A percentile compares a stretch with the other conserved stretches of the same genome.
Evolutionary conservation across 768 basidiomycete genomes (phyloP).

Genomic region (Cyclocybe aegerita): DNA sequence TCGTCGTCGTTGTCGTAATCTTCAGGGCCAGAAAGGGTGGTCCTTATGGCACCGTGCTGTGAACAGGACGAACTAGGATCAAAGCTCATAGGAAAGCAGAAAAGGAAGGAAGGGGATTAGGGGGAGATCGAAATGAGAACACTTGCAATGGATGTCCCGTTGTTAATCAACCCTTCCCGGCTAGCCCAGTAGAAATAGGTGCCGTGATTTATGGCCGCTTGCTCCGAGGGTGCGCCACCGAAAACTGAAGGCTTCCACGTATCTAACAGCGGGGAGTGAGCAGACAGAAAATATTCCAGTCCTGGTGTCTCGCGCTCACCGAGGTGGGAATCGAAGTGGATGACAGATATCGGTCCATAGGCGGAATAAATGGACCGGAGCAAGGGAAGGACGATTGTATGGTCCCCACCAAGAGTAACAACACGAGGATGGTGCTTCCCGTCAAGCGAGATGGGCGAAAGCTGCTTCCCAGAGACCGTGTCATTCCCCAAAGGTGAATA

Average conservation of each 20-base stretch:
- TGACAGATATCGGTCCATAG: constrained; percentile 79
- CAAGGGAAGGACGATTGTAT: constrained; percentile 68
- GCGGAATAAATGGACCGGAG: constrained; percentile 72
- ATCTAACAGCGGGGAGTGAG: constrained; percentile 36
- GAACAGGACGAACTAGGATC: constrained; percentile 72
- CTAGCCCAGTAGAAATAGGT: constrained; percentile 92
- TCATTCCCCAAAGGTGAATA: constrained; percentile 67
- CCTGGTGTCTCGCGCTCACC: constrained; percentile 15
- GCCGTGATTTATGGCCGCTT: constrained; percentile 81
- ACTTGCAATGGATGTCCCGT: constrained; percentile 85
- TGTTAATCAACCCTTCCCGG: constrained; percentile 76
- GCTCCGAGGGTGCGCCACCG: constrained; percentile 69
- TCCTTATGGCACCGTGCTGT: constrained; percentile 86
- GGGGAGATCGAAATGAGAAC: constrained; percentile 26
- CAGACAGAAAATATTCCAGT: constrained; percentile 13
- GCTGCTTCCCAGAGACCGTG: constrained; percentile 52
- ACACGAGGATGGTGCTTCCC: constrained; percentile 77
- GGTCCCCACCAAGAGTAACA: constrained; percentile 85
- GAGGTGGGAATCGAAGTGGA: constrained; percentile 87
- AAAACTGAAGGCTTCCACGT: constrained; percentile 78
- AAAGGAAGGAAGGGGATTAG: constrained; percentile 16
- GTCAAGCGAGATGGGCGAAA: constrained; percentile 61
- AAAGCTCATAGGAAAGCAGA: constrained; percentile 35
- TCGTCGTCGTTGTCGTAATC: constrained; percentile 79
- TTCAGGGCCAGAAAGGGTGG: constrained; percentile 73